phyloP scores from a whole-genome alignment of 352 stramenopile genomes.

The Phytophthora capsici region DNA sequence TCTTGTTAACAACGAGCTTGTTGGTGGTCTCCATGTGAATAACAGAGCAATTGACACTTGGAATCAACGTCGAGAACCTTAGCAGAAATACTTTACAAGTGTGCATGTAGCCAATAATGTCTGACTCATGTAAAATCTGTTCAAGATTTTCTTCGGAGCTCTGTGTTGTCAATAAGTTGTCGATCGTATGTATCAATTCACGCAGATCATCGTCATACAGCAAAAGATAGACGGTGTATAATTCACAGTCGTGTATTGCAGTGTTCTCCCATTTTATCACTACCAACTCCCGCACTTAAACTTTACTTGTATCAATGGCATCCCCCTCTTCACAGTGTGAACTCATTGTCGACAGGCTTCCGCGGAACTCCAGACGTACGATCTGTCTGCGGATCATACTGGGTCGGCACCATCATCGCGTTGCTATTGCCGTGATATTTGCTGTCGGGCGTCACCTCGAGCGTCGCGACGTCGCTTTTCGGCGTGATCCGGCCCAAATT shows the following conservation, averaged over 20 bases:
- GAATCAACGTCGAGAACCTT: too few species aligned
- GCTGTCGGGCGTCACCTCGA: slow-evolving; percentile 31
- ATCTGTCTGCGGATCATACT: slow-evolving; percentile 30
- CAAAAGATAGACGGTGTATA: not conserved
- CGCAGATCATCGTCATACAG: slow-evolving; percentile 3
- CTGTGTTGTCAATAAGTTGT: slow-evolving; percentile 7
- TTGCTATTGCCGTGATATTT: slow-evolving; percentile 23
- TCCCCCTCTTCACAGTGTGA: slow-evolving; percentile 34
- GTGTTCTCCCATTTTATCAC: not conserved
- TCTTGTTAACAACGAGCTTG: not conserved
- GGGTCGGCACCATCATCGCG: slow-evolving; percentile 18
- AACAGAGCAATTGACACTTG: too few species aligned
- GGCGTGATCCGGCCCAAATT: slow-evolving; percentile 10
- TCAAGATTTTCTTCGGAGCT: not conserved
- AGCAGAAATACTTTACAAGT: too few species aligned
- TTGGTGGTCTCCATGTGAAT: too few species aligned
- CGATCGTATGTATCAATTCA: slow-evolving; percentile 12
- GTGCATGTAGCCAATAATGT: not conserved
- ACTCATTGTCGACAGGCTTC: slow-evolving; percentile 37
- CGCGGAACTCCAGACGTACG: slow-evolving; percentile 12
- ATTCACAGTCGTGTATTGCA: not conserved
- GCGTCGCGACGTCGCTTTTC: slow-evolving; percentile 37
- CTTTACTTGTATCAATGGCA: slow-evolving; percentile 8
- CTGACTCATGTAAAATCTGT: slow-evolving; percentile 4
- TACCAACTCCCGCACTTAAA: slow-evolving; percentile 11